Base-by-base conservation (phyloP, 1,284 basidiomycete genomes). In the Pseudozyma sp. region DNA sequence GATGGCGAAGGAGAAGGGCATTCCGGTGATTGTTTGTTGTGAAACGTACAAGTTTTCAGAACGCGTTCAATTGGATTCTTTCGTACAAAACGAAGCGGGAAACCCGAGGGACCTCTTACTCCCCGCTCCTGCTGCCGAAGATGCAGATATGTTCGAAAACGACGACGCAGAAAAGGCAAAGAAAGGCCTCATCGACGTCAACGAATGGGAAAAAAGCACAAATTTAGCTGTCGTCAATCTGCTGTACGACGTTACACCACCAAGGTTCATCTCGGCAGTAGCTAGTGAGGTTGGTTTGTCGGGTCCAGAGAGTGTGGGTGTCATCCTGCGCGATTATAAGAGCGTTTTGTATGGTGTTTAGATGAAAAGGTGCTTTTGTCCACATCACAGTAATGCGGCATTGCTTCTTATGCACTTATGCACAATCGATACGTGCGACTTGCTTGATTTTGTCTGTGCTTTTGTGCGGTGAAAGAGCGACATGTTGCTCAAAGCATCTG, bases 31-130 rank as follows among this genome's bases (percentile, higher is more conserved):
- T 54, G 94, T 96, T 16, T 97, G 95, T 80, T 97, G 95, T 52
- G 97, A 99, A 87, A 99, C 97, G 18, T 98, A 98, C 88, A 99
- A 99, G 86, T 98, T 97, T 81, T 92, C 92, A 21, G 97, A 99
- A 79, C 90, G 91, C 39, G 92, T 99, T 39, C 92, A 94, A 85
- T 88, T 99, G 53, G 97, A 99, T 86, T 92, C 92, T 36, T 94
- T 99, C 75, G 94, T 93, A 35, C 94, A 93, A 85, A 99, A 99
- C 84, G 97, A 99, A 86, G 87, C 97, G 39, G 79, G 78, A 14
- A 76, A 78, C 31, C 70, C 78, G 31, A 47, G 56, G 0, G 77
- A 80, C 14, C 69, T 81, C 8, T 58, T 83, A 9, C 59, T 66
- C 2, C 42, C 59, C 1, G 52, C 71, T 8, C 61, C 64, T 16